phyloP scores from a whole-genome alignment of 1,284 basidiomycete species.

The Ceratobasidium sp. region DNA sequence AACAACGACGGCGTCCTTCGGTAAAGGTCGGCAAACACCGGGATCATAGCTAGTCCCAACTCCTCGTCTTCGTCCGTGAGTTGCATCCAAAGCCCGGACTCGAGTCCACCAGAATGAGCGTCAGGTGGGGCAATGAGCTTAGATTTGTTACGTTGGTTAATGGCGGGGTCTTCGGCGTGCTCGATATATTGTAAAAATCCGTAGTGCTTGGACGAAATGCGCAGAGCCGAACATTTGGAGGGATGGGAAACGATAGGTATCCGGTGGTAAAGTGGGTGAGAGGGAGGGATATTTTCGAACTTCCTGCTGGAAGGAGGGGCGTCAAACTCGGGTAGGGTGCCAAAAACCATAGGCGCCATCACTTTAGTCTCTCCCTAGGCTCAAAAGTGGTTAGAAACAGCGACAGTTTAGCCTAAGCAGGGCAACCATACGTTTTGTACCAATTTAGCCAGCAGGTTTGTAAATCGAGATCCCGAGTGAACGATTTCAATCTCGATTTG shows the following conservation, averaged over 20 bases:
- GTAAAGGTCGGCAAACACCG: conserved; percentile 69
- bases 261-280: conserved; percentile 66
- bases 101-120: conserved; percentile 59
- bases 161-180: conserved; percentile 60
- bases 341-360: conserved; percentile 68
- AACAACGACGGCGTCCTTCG: conserved; percentile 62
- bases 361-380: conserved; percentile 63
- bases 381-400: not conserved
- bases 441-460: conserved; percentile 68
- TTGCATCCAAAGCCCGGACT: conserved; percentile 70
- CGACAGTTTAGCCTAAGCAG: not conserved
- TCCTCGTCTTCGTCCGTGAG: conserved; percentile 61
- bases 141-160: conserved; percentile 56
- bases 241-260: conserved; percentile 68
- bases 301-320: conserved; percentile 7
- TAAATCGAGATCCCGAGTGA: conserved; percentile 65
- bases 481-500: conserved; percentile 64
- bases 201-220: conserved; percentile 54
- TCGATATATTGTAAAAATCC: conserved; percentile 58
- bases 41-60: conserved; percentile 63
- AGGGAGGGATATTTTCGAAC: conserved; percentile 52
- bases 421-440: conserved; percentile 63
- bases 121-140: conserved; percentile 40
- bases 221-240: conserved; percentile 54
- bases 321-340: conserved; percentile 59